phyloP scores from a whole-genome alignment of 805 yeast species.

The Schizosaccharomyces cryophilus region DNA sequence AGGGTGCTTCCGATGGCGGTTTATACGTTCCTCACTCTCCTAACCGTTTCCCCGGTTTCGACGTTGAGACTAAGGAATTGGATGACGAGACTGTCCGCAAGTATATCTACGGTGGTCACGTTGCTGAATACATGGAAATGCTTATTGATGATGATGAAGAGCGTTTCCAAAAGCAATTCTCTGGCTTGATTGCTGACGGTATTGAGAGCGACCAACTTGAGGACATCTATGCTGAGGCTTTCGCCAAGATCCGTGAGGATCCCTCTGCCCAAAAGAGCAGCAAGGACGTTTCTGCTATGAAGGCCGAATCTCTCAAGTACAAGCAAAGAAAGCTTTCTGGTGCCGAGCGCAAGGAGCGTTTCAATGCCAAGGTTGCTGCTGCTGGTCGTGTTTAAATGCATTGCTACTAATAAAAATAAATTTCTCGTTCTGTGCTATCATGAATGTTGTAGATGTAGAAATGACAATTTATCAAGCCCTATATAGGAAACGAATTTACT shows the following conservation, averaged over 20 bases:
- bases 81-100: constrained; percentile 93
- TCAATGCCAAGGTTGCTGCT: constrained; percentile 53
- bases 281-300: constrained; percentile 93
- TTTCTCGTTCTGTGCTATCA: neutral
- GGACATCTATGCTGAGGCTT: constrained; percentile 87
- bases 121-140: constrained; percentile 99
- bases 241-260: constrained; percentile 86
- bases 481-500: too few relatives aligned
- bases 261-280: constrained; percentile 46
- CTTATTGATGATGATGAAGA: constrained; percentile 99
- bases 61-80: constrained; percentile 91
- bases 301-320: constrained; percentile 89
- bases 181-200: constrained; percentile 88
- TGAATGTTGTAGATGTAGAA: neutral
- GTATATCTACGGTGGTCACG: constrained; percentile 99
- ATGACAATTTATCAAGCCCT: too few relatives aligned
- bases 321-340: constrained; percentile 65
- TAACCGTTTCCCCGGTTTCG: constrained; percentile 99
- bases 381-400: neutral
- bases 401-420: neutral
- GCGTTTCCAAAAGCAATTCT: constrained; percentile 89
- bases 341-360: constrained; percentile 72
- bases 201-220: constrained; percentile 91
- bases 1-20: constrained; percentile 99
- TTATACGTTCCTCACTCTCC: constrained; percentile 96